Evolutionary conservation across 192 early-diverging fungal genomes (phyloP), one percentile per base, ranked within the genome.

Genomic region (Rhizoclosmatium sp.): DNA sequence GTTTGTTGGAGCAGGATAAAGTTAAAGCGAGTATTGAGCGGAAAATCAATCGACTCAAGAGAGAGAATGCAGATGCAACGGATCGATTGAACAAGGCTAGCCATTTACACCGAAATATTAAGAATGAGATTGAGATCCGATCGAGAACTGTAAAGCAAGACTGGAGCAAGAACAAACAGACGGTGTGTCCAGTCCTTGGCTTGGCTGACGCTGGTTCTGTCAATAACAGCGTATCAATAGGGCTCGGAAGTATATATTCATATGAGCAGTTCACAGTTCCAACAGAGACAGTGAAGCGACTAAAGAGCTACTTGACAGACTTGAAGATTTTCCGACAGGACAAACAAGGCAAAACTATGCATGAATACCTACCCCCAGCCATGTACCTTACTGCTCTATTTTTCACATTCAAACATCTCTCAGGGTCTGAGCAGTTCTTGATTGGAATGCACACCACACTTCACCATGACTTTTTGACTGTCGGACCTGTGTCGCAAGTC

Each of bases 21-120:
- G 80, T 87, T 41, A 89, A 89, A 69, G 81, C 82, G 48, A 46
- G 49, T 14, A 61, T 89, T 41, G 88, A 89, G 76, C 64, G 88
- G 44, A 81, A 86, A 65, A 87, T 87, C 23, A 75, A 80, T 10
- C 87, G 86, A 75, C 23, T 48, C 4, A 59, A 59, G 23, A 71
- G 87, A 19, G 85, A 86, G n/a, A 54, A 70, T 23, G 82, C 87
- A 19, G 31, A 21, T 14, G 54, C 56, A 21, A 40, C 58, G 0
- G 64, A 56, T 12, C 46, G 61, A 10, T 31, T 82, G 58, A 78
- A 66, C 7, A 59, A 54, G 31, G 75, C 82, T 44, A 39, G 31
- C 0, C 31, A 7, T 54, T 54, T 7, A 54, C 16, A 12, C 16
- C 16, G 51, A 7, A 64, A 7, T 23, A 21, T 68, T 21, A 68